A percentile compares a stretch with the other conserved stretches of the same genome.
Evolutionary conservation across 768 basidiomycete genomes (phyloP).

Genomic region (Galerina marginata): DNA sequence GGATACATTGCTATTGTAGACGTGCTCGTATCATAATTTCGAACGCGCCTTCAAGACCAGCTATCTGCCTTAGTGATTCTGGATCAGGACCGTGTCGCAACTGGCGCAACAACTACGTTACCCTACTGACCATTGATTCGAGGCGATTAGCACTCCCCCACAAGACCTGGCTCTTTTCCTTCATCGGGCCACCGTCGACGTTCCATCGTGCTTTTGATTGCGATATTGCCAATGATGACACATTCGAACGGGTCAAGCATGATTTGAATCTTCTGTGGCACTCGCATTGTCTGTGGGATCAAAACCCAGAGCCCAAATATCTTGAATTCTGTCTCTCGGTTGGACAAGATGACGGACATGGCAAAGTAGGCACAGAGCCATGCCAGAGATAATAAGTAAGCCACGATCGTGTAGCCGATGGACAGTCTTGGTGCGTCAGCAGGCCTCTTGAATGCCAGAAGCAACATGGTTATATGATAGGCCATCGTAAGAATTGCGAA

Average conservation of each 20-base stretch:
- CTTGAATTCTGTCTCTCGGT: slow-evolving; percentile 16
- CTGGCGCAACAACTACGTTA: not conserved
- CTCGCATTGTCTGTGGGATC: slow-evolving; percentile 16
- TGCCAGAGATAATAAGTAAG: slow-evolving; percentile 28
- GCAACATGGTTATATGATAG: slow-evolving; percentile 26
- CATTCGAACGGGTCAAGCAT: slow-evolving; percentile 26
- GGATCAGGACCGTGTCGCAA: too few species aligned
- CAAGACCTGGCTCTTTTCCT: not conserved
- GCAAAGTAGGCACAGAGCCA: slow-evolving; percentile 33
- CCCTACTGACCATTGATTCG: not conserved
- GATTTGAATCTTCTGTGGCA: slow-evolving; percentile 29
- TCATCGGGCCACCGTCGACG: slow-evolving; percentile 2
- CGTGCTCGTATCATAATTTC: too few species aligned
- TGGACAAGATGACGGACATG: slow-evolving; percentile 30
- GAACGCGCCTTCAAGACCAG: too few species aligned
- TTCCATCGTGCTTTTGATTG: slow-evolving; percentile 26
- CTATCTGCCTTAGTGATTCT: too few species aligned
- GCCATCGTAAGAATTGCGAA: slow-evolving; percentile 29
- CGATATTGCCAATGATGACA: slow-evolving; percentile 26
- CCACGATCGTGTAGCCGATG: slow-evolving; percentile 22
- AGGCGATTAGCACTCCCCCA: not conserved
- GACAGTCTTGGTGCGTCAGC: slow-evolving; percentile 18
- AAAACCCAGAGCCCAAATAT: slow-evolving; percentile 19
- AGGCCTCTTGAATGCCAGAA: slow-evolving; percentile 24
- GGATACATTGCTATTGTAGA: too few species aligned